phyloP scores from a whole-genome alignment of 2,329 filamentous ascomycete genomes.

The Ophiostoma tasmaniense region DNA sequence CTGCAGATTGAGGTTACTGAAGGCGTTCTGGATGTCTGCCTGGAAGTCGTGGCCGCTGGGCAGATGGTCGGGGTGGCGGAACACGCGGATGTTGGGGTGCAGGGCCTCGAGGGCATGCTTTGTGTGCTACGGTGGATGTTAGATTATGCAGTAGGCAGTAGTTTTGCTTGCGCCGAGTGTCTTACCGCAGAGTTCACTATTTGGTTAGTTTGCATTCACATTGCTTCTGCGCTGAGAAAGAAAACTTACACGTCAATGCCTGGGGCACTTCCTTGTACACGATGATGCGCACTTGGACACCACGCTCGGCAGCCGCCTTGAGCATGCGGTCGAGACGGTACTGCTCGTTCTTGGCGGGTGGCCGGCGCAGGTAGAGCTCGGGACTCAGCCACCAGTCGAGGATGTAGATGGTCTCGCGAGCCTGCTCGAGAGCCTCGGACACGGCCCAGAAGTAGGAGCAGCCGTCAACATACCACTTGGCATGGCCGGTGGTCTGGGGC shows the following conservation, averaged over 20 bases:
- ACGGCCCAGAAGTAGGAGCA: slow-evolving; percentile 82
- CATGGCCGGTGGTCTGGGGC: slow-evolving; percentile 60
- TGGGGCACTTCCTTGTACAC: slow-evolving; percentile 89
- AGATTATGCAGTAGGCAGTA: too few relatives aligned
- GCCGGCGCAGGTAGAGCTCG: slow-evolving; percentile 77
- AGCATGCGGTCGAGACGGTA: slow-evolving; percentile 81
- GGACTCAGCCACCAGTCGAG: slow-evolving; percentile 87
- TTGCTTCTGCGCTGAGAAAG: too few relatives aligned
- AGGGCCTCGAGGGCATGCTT: slow-evolving; percentile 68
- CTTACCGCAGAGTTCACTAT: slow-evolving; percentile 18
- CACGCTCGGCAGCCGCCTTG: slow-evolving; percentile 70
- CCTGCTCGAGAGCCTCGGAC: slow-evolving; percentile 63
- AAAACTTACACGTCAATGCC: slow-evolving; percentile 63
- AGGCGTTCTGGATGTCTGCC: slow-evolving; percentile 58
- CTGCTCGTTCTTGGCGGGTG: slow-evolving; percentile 70
- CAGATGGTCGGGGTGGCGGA: slow-evolving; percentile 81
- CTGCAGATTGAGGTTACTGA: slow-evolving; percentile 38
- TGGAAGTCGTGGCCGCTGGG: slow-evolving; percentile 62
- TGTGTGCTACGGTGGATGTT: slow-evolving; percentile 49
- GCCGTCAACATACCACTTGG: slow-evolving; percentile 84
- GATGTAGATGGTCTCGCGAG: slow-evolving; percentile 70
- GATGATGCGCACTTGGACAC: slow-evolving; percentile 75
- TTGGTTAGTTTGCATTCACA: slow-evolving; percentile 36
- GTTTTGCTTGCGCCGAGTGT: too few relatives aligned
- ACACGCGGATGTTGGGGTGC: slow-evolving; percentile 79